Percentiles rank a stretch among this genome's conserved stretches.
These are phyloP conservation scores for Candida vaughaniae DNA, from an alignment of 805 yeast genomes.

Conservation along the genomic window DNA sequence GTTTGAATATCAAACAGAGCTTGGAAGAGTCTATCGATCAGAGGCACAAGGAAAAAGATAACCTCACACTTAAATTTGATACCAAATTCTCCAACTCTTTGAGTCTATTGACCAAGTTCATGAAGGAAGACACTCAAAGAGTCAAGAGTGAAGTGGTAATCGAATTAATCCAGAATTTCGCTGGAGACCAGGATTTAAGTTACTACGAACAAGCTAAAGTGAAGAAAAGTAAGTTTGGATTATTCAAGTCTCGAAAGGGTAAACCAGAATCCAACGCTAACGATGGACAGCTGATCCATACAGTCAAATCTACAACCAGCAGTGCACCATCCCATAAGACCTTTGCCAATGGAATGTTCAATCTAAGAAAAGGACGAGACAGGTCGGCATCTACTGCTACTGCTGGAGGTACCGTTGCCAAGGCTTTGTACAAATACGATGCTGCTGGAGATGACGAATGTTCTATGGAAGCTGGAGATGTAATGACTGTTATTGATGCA, in stretches of 20 bases:
- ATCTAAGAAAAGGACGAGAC: slow-evolving; percentile 34
- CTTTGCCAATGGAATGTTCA: slow-evolving; percentile 30
- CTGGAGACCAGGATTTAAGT: slow-evolving; percentile 70
- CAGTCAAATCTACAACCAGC: slow-evolving; percentile 29
- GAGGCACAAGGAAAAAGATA: slow-evolving; percentile 32
- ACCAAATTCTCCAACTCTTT: slow-evolving; percentile 54
- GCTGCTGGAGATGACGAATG: slow-evolving; percentile 78
- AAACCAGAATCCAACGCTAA: slow-evolving; percentile 4
- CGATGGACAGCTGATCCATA: slow-evolving; percentile 34
- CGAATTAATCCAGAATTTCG: slow-evolving; percentile 84
- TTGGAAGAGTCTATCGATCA: slow-evolving; percentile 43
- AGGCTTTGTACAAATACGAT: slow-evolving; percentile 64
- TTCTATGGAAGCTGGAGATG: slow-evolving; percentile 58
- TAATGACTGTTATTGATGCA: slow-evolving; percentile 52
- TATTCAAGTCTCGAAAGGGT: slow-evolving; percentile 38
- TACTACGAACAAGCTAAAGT: slow-evolving; percentile 50
- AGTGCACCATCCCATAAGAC: slow-evolving; percentile 19
- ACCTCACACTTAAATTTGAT: slow-evolving; percentile 52
- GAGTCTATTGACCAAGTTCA: slow-evolving; percentile 55
- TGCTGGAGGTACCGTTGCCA: slow-evolving; percentile 26
- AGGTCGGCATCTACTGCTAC: slow-evolving; percentile 20
- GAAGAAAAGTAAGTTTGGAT: slow-evolving; percentile 58
- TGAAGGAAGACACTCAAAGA: slow-evolving; percentile 70
- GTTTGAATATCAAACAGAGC: slow-evolving; percentile 51
- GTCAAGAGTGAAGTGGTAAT: slow-evolving; percentile 82